phyloP scores from a whole-genome alignment of 208 protist genomes.

The Kentomonas sorsogonicus region DNA sequence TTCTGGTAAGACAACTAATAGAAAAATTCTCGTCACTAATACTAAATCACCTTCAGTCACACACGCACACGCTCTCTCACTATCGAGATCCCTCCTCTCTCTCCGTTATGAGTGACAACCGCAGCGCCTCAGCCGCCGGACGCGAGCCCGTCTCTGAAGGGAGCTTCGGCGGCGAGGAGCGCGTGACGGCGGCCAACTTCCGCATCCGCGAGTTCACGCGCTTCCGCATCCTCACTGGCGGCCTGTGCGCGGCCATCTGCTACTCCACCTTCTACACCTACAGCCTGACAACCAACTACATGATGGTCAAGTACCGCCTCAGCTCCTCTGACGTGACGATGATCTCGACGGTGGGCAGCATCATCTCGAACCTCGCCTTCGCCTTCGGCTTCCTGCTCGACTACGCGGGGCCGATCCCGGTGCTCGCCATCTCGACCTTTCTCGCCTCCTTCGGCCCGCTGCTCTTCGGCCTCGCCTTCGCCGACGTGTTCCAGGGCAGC shows the following conservation, averaged over 20 bases:
- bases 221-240: constrained; percentile 21
- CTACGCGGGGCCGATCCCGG: constrained; percentile 25
- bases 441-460: constrained; percentile 27
- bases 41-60: no score
- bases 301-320: constrained; percentile 26
- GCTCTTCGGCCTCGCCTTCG: constrained; percentile 45
- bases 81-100: no score
- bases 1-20: no score
- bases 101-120: no score
- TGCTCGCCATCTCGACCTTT: constrained; percentile 15
- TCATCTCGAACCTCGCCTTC: constrained; percentile 22
- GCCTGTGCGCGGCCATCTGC: constrained; percentile 22
- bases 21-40: no score
- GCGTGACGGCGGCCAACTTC: constrained; percentile 18
- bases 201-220: constrained; percentile 19
- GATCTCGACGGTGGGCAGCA: constrained; percentile 24
- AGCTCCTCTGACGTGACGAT: constrained; percentile 28
- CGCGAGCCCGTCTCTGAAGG: no score
- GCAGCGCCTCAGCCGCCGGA: no score
- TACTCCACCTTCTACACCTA: constrained; percentile 29
- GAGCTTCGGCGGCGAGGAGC: no score
- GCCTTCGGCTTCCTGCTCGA: constrained; percentile 34
- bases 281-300: constrained; percentile 24
- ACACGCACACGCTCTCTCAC: no score
- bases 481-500: constrained; percentile 28